A percentile compares a stretch with the other conserved stretches of the same genome.
Conservation (phyloP, 1,284 basidiomycete genomes). For the Pascua sp. region DNA sequence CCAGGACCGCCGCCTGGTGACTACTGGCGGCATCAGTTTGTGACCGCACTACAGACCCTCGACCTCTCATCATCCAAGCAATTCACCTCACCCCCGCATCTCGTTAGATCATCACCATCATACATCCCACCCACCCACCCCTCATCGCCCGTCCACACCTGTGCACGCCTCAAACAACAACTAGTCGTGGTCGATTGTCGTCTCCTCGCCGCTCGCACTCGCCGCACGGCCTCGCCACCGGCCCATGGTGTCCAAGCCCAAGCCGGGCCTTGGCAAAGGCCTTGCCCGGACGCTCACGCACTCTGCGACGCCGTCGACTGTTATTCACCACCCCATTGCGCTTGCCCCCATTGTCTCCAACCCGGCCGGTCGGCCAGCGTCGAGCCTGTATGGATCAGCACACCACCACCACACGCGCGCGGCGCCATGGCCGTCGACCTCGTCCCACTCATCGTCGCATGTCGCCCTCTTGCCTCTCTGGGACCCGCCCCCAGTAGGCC, state of each 20-base stretch:
- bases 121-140: background rate
- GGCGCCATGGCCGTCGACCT: background rate
- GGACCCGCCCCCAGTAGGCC: slow-evolving; percentile 6
- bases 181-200: no score
- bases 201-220: no score
- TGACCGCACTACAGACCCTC: no score
- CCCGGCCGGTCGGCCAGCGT: background rate
- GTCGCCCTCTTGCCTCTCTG: slow-evolving; percentile 11
- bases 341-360: slow-evolving; percentile 4
- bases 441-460: background rate
- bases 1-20: no score
- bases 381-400: background rate
- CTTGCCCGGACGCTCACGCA: slow-evolving; percentile 30
- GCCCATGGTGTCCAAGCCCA: slow-evolving; percentile 35
- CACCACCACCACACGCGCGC: background rate
- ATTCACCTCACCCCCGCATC: background rate
- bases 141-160: background rate
- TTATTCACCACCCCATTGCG: slow-evolving; percentile 15
- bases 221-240: slow-evolving; percentile 1
- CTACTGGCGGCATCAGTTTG: no score
- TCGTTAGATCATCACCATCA: background rate
- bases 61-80: no score
- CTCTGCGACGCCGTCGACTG: slow-evolving; percentile 10
- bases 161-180: background rate
- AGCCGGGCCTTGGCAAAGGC: slow-evolving; percentile 38